These are phyloP conservation scores for Cytospora leucostoma DNA, from an alignment of 2,329 filamentous ascomycete species.

Conservation along the genomic window DNA sequence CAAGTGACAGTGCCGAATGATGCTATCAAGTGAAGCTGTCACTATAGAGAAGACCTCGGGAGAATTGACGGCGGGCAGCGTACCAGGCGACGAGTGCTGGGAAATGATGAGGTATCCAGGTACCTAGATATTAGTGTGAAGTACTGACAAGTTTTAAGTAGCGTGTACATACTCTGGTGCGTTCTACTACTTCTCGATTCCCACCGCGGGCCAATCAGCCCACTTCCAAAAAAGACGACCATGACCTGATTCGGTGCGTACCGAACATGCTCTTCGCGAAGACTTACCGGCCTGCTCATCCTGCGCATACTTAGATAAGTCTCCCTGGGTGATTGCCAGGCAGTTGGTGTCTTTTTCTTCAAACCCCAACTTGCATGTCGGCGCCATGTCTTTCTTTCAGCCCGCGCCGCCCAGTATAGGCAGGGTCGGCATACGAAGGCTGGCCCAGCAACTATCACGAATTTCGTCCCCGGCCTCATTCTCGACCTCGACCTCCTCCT, in stretches of 20 bases:
- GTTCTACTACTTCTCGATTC: too few relatives aligned
- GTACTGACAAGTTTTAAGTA: too few relatives aligned
- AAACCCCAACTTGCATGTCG: constrained; percentile 4
- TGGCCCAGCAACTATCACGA: constrained; percentile 21
- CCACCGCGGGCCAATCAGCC: constrained; percentile 20
- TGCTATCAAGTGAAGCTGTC: too few relatives aligned
- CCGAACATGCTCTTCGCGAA: neutral
- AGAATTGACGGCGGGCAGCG: too few relatives aligned
- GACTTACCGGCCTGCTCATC: neutral
- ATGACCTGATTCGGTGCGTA: constrained; percentile 22
- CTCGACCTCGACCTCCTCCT: constrained; percentile 34
- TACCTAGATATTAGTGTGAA: too few relatives aligned
- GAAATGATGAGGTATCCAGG: too few relatives aligned
- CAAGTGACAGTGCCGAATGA: too few relatives aligned
- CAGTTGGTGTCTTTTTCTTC: neutral
- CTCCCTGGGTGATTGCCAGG: neutral
- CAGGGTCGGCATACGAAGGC: constrained; percentile 20
- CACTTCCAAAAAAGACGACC: constrained; percentile 21
- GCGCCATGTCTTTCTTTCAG: constrained; percentile 23
- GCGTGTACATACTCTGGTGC: too few relatives aligned
- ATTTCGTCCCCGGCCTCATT: constrained; percentile 15
- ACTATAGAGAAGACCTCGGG: too few relatives aligned
- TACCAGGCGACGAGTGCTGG: too few relatives aligned
- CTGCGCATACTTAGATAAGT: neutral
- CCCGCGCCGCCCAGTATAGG: constrained; percentile 18